Base-by-base conservation (phyloP, 2,329 filamentous ascomycete genomes). In the Clarireedia paspali region DNA sequence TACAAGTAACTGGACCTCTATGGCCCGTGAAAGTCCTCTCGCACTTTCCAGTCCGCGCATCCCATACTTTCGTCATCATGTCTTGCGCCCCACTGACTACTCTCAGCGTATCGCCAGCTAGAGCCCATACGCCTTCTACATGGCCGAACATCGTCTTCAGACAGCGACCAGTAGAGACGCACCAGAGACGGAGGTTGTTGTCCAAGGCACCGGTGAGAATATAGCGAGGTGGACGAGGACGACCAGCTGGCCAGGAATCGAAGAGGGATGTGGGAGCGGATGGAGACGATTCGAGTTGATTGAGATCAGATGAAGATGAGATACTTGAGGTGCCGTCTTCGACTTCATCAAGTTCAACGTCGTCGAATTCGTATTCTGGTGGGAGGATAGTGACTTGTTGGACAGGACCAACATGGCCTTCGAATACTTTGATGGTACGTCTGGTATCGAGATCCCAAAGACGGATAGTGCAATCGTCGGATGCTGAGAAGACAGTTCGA, bases 111-210 rank as follows among this genome's bases (percentile, higher is more conserved):
- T 97, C 92, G 3, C 89, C 92, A 0, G 88, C 89, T 2, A 99
- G 78, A 5, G 89, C 88, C 94, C 94, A 99, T 20, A 99, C 87
- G 34, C 94, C 94, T 71, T 99, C 94, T 23, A 99, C 82, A 67
- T 99, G 94, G 0, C 94, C 94, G 69, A 97, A 99, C 76, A 96
- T 95, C 34, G 90, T 95, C 59, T 90, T 88, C 36, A 96, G 78
- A 66, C 89, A 96, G 60, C 83, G 83, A 39, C 89, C 90, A 0
- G 87, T 87, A 5, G 81, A 81, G 1, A 91, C 88, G 69, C 96
- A 90, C 92, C 94, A 99, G 20, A 97, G 79, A 10, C 92, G 86
- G 60, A 97, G 89, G 0, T 91, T 96, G 56, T 86, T 88, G 71
- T 99, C 94, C 17, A 99, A 80, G 0, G 90, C 91, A 50, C 89